phyloP scores from a whole-genome alignment of 805 yeast genomes.

The Suhomyces kilbournensis region DNA sequence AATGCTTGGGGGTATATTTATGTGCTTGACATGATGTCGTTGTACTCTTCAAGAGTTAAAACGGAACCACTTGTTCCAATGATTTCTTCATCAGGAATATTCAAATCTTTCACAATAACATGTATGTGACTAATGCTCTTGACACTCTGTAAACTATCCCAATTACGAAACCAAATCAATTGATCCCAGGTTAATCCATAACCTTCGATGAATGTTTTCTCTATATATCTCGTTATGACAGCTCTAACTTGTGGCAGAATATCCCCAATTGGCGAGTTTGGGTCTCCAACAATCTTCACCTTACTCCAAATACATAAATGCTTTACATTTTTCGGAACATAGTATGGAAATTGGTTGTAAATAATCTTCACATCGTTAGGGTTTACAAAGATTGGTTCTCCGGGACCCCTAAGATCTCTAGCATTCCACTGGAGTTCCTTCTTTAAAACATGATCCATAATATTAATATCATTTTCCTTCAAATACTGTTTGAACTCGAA shows the following conservation, averaged over 20 bases:
- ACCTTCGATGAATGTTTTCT: constrained; percentile 46
- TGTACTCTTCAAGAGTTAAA: constrained; percentile 9
- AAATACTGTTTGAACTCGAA: constrained; percentile 43
- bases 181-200: constrained; percentile 40
- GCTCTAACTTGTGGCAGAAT: constrained; percentile 41
- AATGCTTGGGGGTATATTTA: neutral
- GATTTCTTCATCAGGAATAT: constrained; percentile 9
- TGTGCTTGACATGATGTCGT: constrained; percentile 1
- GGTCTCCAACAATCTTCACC: constrained; percentile 50
- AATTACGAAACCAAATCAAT: constrained; percentile 68
- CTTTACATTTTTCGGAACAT: constrained; percentile 46
- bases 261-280: constrained; percentile 48
- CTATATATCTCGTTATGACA: constrained; percentile 44
- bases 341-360: constrained; percentile 65
- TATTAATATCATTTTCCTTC: constrained; percentile 29
- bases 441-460: constrained; percentile 48
- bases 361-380: constrained; percentile 45
- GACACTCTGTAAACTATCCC: constrained; percentile 68
- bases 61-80: constrained; percentile 11
- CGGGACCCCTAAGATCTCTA: constrained; percentile 24
- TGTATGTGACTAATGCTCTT: constrained; percentile 68
- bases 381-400: constrained; percentile 41
- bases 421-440: constrained; percentile 52
- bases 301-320: constrained; percentile 73
- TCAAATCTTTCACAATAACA: constrained; percentile 48